These are phyloP conservation scores for Fusarium neocosmosporiellum DNA, from an alignment of 2,329 filamentous ascomycete genomes.

Conservation along the genomic window DNA sequence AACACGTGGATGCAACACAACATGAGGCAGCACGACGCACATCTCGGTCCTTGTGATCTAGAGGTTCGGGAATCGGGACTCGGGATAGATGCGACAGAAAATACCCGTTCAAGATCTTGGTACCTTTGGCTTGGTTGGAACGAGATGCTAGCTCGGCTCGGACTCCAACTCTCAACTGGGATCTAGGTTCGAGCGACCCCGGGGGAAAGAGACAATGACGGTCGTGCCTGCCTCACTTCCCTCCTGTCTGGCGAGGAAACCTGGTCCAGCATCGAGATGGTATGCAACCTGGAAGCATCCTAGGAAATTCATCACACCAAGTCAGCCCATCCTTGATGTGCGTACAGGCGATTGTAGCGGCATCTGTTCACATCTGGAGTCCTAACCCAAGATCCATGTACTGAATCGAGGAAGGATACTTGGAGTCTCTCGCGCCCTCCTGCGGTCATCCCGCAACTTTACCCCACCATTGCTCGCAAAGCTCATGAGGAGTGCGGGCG, in stretches of 20 bases:
- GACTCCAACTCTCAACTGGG: conserved; percentile 17
- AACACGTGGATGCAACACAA: not conserved
- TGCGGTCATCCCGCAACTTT: not conserved
- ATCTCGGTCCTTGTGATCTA: not conserved
- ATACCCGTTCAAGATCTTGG: not conserved
- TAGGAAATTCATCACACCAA: not conserved
- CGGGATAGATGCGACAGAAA: conserved; percentile 4
- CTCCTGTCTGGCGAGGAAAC: not conserved
- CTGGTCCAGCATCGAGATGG: not conserved
- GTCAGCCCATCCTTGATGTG: not conserved
- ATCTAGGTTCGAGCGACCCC: conserved; percentile 21
- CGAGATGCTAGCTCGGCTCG: conserved; percentile 19
- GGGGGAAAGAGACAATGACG: conserved; percentile 25
- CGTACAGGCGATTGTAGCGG: not conserved
- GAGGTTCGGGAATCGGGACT: not conserved
- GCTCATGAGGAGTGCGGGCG: not conserved
- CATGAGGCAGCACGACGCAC: not conserved
- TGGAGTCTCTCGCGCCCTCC: not conserved
- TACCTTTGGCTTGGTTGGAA: conserved; percentile 11
- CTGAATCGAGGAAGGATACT: not conserved
- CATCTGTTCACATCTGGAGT: not conserved
- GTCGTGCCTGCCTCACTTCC: conserved; percentile 3
- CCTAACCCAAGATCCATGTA: not conserved
- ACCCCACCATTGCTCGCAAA: conserved; percentile 2
- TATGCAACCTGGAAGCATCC: not conserved